Conservation (phyloP, 768 basidiomycete species). For the Lactarius trivialis region DNA sequence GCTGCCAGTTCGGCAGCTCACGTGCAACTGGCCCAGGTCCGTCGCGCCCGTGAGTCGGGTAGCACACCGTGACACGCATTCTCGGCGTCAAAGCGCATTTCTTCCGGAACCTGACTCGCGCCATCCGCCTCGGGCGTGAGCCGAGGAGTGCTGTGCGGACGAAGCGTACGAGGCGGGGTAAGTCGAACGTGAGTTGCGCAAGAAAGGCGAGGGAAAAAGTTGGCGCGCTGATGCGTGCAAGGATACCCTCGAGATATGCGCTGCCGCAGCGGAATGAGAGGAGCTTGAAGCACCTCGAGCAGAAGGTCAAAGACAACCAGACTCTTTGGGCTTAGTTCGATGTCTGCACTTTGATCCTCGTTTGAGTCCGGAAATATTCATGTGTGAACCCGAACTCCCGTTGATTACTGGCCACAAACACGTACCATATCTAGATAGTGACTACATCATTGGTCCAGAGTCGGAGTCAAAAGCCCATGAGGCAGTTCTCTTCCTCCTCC, state of each 20-base stretch:
- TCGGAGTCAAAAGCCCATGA: too few species aligned
- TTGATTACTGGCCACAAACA: too few species aligned
- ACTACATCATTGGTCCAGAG: too few species aligned
- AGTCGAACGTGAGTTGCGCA: slow-evolving; percentile 1
- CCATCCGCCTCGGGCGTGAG: too few species aligned
- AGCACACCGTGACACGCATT: background rate
- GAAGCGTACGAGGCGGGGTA: background rate
- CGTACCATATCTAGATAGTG: too few species aligned
- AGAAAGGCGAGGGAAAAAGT: background rate
- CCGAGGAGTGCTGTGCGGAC: background rate
- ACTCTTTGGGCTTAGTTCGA: too few species aligned
- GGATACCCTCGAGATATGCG: background rate
- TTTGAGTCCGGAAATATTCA: too few species aligned
- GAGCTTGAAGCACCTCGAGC: too few species aligned
- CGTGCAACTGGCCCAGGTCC: background rate
- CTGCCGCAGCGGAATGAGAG: slow-evolving; percentile 6
- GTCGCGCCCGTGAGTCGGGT: background rate
- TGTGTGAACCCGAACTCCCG: too few species aligned
- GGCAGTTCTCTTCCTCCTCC: too few species aligned
- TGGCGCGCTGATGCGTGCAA: background rate
- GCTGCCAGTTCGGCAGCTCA: background rate
- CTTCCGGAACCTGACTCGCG: background rate
- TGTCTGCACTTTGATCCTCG: too few species aligned
- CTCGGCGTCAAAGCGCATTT: background rate
- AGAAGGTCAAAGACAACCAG: too few species aligned